Base-by-base conservation (phyloP, 2,329 filamentous ascomycete species). In the Ascochyta clinopodiicola region DNA sequence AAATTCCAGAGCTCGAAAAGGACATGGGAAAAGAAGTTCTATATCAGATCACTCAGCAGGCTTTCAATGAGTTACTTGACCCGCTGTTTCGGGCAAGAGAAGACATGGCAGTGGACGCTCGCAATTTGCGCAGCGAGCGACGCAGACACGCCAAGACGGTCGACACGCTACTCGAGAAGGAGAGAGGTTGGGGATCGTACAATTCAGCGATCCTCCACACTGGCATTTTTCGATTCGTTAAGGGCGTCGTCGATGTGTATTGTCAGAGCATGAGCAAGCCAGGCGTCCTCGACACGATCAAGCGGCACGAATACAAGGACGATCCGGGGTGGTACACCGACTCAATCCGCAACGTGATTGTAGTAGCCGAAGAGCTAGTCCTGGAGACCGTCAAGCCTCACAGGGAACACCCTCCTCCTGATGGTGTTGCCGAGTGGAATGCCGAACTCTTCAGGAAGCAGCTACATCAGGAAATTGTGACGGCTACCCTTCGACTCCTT, bases 11-110 rank as follows among this genome's bases (percentile, higher is more conserved):
- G 62, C 88, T 89, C 0, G 92, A 96, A 73, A 84, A 84, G 56
- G 92, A 96, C 72, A 87, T 91, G 6, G 92, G 91, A 34, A 91
- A 89, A 64, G 92, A 98, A 70, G 89, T 97, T 4, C 79, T 98
- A 1, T 97, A 96, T 69, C 91, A 96, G 72, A 87, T 96, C 29
- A 92, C 91, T 0, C 92, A 97, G 74, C 90, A 96, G 74, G 90
- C 92, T 0, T 91, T 96, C 78, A 97, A 98, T 68, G 92, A 98
- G 75, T 80, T 98, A 2, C 84, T 99, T 0, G 91, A 98, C 69
- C 84, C 87, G 1, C 81, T 99, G 0, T 99, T 99, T 79, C 89
- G 89, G 63, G 81, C 84, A 4, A 88, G 89, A 61, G 94, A 98
- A 74, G 88, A 93, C 60, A 74, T 91, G 17, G 88, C 92, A 77